Conservation (phyloP, 768 basidiomycete genomes). For the Lactarius psammicola region DNA sequence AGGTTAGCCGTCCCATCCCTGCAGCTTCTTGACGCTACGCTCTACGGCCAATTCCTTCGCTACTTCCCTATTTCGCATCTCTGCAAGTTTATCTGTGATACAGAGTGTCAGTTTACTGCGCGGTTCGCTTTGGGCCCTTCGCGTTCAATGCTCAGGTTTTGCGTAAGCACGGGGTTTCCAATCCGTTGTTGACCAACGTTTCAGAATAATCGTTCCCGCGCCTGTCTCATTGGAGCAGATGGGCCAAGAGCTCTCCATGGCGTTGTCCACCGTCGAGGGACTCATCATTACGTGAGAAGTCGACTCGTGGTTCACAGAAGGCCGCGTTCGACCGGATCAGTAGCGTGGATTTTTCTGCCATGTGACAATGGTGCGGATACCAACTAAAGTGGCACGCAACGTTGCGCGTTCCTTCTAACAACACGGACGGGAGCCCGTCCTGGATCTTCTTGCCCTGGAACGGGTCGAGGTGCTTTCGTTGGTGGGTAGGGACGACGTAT, state of each 20-base stretch:
- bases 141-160: neutral
- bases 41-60: too few relatives aligned
- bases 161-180: neutral
- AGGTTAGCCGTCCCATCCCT: too few relatives aligned
- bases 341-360: neutral
- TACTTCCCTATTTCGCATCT: too few relatives aligned
- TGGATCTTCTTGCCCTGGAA: neutral
- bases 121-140: neutral
- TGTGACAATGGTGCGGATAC: neutral
- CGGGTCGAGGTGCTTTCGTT: neutral
- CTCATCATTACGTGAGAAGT: neutral
- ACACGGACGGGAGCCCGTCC: neutral
- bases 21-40: too few relatives aligned
- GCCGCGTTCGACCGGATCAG: neutral
- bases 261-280: neutral
- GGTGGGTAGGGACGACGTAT: neutral
- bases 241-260: neutral
- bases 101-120: too few relatives aligned
- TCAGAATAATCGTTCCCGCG: neutral
- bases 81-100: too few relatives aligned
- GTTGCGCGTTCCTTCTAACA: neutral
- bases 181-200: neutral
- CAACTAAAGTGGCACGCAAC: neutral
- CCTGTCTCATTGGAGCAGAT: neutral
- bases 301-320: neutral